A percentile compares a stretch with the other conserved stretches of the same genome.
Conservation (phyloP, 2,329 filamentous ascomycete genomes). For the Cadophora sp. region DNA sequence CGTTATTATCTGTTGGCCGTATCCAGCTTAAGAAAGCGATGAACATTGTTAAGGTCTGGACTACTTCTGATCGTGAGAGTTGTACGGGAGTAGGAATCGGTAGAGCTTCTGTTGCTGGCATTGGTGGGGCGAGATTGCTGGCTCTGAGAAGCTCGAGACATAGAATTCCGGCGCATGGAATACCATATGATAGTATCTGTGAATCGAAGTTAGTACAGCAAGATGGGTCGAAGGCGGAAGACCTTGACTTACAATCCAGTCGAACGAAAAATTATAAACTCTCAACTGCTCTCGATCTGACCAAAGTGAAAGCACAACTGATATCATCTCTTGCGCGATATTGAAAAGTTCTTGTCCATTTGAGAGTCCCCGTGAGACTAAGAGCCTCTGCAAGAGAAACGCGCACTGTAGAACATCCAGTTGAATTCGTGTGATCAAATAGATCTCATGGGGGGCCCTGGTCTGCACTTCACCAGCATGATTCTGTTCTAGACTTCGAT, state of each 20-base stretch:
- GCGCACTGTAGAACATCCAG: conserved; percentile 21
- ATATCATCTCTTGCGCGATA: conserved; percentile 19
- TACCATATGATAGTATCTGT: conserved; percentile 19
- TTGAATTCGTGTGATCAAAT: conserved; percentile 20
- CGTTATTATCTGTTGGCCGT: conserved; percentile 25
- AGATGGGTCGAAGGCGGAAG: too few species aligned
- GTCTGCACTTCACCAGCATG: neutral
- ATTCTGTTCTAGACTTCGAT: conserved; percentile 4
- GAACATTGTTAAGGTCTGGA: conserved; percentile 25
- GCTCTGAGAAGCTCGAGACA: conserved; percentile 21
- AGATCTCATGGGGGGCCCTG: neutral
- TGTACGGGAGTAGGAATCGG: neutral
- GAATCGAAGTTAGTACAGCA: neutral
- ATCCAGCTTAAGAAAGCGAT: conserved; percentile 26
- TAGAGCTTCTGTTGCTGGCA: neutral
- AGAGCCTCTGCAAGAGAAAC: conserved; percentile 16
- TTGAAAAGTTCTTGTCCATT: conserved; percentile 21
- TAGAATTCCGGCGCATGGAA: conserved; percentile 18
- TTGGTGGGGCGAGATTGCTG: conserved; percentile 15
- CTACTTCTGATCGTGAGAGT: conserved; percentile 20
- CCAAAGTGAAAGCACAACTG: conserved; percentile 14
- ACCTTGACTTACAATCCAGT: conserved; percentile 19
- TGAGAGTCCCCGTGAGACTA: conserved; percentile 10
- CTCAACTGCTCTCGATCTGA: conserved; percentile 14
- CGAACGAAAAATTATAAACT: conserved; percentile 17